Evolutionary conservation across 2,329 filamentous ascomycete genomes (phyloP).

Genomic region (Hypoxylon sp.): DNA sequence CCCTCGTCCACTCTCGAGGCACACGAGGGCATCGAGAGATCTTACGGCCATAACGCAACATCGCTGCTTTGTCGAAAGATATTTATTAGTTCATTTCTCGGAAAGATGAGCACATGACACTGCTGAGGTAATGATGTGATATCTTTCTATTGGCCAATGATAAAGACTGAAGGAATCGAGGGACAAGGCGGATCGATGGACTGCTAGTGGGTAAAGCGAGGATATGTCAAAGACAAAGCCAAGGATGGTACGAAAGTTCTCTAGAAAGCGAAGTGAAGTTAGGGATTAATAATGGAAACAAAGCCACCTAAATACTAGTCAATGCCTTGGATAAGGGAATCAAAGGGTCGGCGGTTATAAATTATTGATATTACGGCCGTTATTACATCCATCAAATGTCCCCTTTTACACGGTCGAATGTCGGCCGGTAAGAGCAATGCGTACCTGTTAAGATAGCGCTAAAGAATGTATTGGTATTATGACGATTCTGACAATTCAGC

Average conservation of each 20-base stretch:
- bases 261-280: neutral
- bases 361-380: neutral
- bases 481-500: no score
- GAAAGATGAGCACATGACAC: constrained; percentile 12
- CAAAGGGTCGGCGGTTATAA: neutral
- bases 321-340: neutral
- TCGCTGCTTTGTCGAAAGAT: constrained; percentile 24
- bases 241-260: neutral
- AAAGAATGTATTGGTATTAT: no score
- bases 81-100: constrained; percentile 4
- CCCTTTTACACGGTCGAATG: no score
- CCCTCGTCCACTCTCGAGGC: neutral
- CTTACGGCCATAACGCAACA: constrained; percentile 5
- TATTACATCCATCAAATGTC: no score
- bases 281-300: constrained; percentile 32
- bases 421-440: no score
- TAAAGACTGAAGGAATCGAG: constrained; percentile 26
- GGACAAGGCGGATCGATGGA: constrained; percentile 21
- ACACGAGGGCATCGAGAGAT: neutral
- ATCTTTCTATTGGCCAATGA: constrained; percentile 24
- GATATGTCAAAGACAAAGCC: constrained; percentile 31
- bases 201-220: constrained; percentile 22
- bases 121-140: constrained; percentile 9
- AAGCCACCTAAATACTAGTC: constrained; percentile 8
- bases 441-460: no score